Evolutionary conservation across 768 basidiomycete species (phyloP), one percentile per base, ranked within the genome.

Genomic region (Flagelloscypha sp.): DNA sequence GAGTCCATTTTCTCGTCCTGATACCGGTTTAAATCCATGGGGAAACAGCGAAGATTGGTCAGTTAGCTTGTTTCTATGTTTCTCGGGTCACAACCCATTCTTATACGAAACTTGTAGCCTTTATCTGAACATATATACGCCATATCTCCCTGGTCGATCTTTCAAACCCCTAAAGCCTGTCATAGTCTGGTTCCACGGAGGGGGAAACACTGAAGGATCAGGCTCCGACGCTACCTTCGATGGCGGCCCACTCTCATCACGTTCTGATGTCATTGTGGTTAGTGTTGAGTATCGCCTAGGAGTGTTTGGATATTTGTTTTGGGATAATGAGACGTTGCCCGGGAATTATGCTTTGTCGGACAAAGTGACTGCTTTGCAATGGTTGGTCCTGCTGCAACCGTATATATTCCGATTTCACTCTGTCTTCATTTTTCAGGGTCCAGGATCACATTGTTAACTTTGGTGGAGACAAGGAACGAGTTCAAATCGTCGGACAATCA

Each of bases 401-500:
- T n/a, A n/a, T n/a, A n/a, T n/a, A n/a, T n/a, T n/a, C n/a, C n/a
- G n/a, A n/a, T n/a, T n/a, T n/a, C n/a, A n/a, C n/a, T n/a, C n/a
- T n/a, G n/a, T n/a, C n/a, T n/a, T n/a, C n/a, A n/a, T n/a, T n/a
- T n/a, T n/a, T n/a, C n/a, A n/a, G n/a, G n/a, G 68, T 77, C 0
- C 64, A 69, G 18, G 49, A 61, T 23, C 62, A 78, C 50, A 76
- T 78, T 40, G 49, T 54, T 1, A 58, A 63, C n/a, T 79, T 79
- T 42, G 74, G 74, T 24, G 76, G 76, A 0, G 75, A 77, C 52
- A 67, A 68, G 2, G 48, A 51, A 7, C 59, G 59, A 1, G 64
- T 79, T 30, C 73, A 70, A 3, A 67, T 77, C 16, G 63, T 65
- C 40, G 75, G 75, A 2, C 65, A 79, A 48, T 71, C 67, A 5